A percentile compares a stretch with the other conserved stretches of the same genome.
phyloP scores from a whole-genome alignment of 352 stramenopile species.

The Phytophthora fragariaefolia region DNA sequence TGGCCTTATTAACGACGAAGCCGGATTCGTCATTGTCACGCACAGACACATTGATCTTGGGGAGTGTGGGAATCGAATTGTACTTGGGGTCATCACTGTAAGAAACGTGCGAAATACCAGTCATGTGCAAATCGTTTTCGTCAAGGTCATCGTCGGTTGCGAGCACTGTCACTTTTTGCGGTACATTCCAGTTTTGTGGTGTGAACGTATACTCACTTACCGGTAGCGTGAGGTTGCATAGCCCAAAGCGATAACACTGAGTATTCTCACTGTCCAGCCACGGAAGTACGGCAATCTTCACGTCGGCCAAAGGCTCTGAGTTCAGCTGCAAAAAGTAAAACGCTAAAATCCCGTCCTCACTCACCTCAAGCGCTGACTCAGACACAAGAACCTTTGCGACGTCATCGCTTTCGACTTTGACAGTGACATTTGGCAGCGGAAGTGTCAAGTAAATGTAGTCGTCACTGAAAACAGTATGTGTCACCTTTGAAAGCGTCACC shows the following conservation, averaged over 20 bases:
- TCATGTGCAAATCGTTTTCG: conserved; percentile 67
- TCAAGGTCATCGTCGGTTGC: conserved; percentile 76
- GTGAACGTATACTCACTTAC: conserved; percentile 66
- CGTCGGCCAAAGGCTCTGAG: conserved; percentile 65
- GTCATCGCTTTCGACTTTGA: conserved; percentile 70
- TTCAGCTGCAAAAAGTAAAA: conserved; percentile 64
- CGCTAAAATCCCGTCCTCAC: conserved; percentile 52
- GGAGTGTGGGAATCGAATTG: conserved; percentile 54
- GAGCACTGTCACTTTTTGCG: conserved; percentile 55
- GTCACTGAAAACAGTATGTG: conserved; percentile 66
- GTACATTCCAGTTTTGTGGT: conserved; percentile 66
- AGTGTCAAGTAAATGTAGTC: conserved; percentile 68
- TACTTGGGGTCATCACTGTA: conserved; percentile 79
- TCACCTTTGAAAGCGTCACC: conserved; percentile 68
- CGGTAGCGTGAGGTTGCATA: conserved; percentile 76
- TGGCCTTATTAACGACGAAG: conserved; percentile 52
- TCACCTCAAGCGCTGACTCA: conserved; percentile 54
- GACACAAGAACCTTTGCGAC: conserved; percentile 68
- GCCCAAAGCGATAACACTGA: conserved; percentile 72
- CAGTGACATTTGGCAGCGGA: conserved; percentile 40
- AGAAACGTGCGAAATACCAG: conserved; percentile 71
- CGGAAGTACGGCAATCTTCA: conserved; percentile 67
- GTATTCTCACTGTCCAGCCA: conserved; percentile 71
- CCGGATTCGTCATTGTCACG: conserved; percentile 68
- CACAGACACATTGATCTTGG: conserved; percentile 68